Evolutionary conservation across 768 basidiomycete species (phyloP).

Genomic region (Exidia glandulosa): DNA sequence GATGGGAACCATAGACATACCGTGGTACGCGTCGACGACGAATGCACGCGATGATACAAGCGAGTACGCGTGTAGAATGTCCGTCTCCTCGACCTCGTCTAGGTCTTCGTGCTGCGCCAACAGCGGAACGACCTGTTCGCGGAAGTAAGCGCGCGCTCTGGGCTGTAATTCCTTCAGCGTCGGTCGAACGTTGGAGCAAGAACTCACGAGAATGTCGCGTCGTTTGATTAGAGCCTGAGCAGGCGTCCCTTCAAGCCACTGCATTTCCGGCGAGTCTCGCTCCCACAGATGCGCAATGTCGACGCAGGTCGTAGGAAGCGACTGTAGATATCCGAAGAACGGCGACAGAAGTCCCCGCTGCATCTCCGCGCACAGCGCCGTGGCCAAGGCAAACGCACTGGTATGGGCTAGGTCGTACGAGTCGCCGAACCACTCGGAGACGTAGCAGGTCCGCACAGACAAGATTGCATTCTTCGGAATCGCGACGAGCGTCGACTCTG

Average conservation of each 20-base stretch:
- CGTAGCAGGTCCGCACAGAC: background rate
- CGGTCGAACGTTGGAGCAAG: background rate
- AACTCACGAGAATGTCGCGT: background rate
- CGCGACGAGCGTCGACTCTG: background rate
- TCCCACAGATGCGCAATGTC: background rate
- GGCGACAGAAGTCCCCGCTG: background rate
- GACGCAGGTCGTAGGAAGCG: background rate
- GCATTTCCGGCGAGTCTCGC: background rate
- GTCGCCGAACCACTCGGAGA: background rate
- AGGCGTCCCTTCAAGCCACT: background rate
- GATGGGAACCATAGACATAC: constrained; percentile 73
- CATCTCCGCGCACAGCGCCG: background rate
- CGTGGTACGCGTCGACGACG: constrained; percentile 71
- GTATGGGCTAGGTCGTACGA: no score
- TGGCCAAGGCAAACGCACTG: background rate
- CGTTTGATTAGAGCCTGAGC: background rate
- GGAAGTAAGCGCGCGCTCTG: background rate
- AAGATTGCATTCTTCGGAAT: background rate
- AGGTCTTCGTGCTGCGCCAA: background rate
- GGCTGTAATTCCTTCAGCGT: background rate
- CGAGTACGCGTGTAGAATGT: constrained; percentile 44
- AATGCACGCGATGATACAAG: constrained; percentile 79
- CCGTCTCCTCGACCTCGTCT: constrained; percentile 7
- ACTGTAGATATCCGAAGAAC: background rate
- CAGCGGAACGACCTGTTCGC: background rate